Percentiles rank a stretch among this genome's conserved stretches.
These are phyloP conservation scores for Fusarium nygamai DNA, from an alignment of 2,329 filamentous ascomycete genomes.

Conservation along the genomic window DNA sequence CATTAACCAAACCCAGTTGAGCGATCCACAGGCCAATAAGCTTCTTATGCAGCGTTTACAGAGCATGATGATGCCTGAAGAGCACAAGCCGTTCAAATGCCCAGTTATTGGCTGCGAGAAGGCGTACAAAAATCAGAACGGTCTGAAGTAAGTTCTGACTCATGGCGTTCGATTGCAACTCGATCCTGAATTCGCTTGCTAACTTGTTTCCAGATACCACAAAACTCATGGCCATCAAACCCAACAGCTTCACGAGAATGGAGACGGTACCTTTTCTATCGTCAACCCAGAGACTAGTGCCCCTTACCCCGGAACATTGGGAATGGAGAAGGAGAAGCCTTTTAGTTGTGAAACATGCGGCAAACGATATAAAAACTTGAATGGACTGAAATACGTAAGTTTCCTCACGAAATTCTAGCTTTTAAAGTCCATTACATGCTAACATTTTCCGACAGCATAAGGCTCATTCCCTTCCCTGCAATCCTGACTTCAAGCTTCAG, in stretches of 20 bases:
- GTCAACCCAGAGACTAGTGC: constrained; percentile 95
- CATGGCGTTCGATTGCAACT: not conserved
- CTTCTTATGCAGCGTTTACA: constrained; percentile 66
- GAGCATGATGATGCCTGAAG: constrained; percentile 78
- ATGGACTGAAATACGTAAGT: constrained; percentile 92
- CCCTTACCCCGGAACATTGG: constrained; percentile 93
- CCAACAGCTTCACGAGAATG: constrained; percentile 95
- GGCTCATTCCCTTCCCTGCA: constrained; percentile 87
- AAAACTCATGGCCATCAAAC: constrained; percentile 93
- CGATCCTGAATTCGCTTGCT: constrained; percentile 1
- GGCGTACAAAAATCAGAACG: constrained; percentile 99
- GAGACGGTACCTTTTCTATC: constrained; percentile 96
- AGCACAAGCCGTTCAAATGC: constrained; percentile 97
- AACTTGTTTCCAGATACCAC: constrained; percentile 64
- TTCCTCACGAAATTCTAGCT: constrained; percentile 11
- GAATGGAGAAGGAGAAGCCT: constrained; percentile 99
- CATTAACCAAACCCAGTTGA: constrained; percentile 78
- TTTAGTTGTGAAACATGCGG: constrained; percentile 97
- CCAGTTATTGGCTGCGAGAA: constrained; percentile 99
- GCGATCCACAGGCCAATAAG: constrained; percentile 77
- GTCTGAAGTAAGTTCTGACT: constrained; percentile 79
- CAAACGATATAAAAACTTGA: constrained; percentile 99
- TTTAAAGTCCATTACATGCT: constrained; percentile 36
- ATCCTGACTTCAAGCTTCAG: constrained; percentile 74
- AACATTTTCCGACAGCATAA: constrained; percentile 65